These are phyloP conservation scores for Fusarium napiforme DNA, from an alignment of 2,329 filamentous ascomycete genomes.

Conservation along the genomic window DNA sequence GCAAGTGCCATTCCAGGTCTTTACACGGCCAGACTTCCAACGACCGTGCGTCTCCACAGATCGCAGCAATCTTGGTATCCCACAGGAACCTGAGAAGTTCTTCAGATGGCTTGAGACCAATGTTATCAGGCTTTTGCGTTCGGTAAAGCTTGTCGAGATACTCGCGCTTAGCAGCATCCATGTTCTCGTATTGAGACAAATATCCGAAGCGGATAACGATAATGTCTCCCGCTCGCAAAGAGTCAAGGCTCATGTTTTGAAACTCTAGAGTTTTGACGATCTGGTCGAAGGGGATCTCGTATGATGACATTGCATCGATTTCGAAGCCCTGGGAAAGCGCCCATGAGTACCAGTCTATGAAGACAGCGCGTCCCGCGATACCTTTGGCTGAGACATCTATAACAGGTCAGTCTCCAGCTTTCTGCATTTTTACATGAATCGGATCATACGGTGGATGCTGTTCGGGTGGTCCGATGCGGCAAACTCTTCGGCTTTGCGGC, in stretches of 20 bases:
- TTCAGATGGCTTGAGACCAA: slow-evolving; percentile 53
- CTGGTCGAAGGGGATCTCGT: slow-evolving; percentile 32
- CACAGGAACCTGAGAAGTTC: slow-evolving; percentile 55
- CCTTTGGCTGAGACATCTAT: slow-evolving; percentile 27
- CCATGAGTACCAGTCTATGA: slow-evolving; percentile 39
- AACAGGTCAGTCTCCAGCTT: rapidly evolving
- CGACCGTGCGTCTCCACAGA: slow-evolving; percentile 53
- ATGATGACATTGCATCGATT: slow-evolving; percentile 28
- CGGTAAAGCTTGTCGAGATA: slow-evolving; percentile 27
- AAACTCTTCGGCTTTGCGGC: slow-evolving; percentile 37
- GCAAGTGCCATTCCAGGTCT: slow-evolving; percentile 35
- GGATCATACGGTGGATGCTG: slow-evolving; percentile 35
- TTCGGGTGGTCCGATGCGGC: slow-evolving; percentile 25
- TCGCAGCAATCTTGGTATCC: slow-evolving; percentile 54
- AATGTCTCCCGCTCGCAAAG: slow-evolving; percentile 27
- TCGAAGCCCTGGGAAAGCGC: slow-evolving; percentile 6
- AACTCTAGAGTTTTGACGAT: slow-evolving; percentile 15
- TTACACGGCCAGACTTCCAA: slow-evolving; percentile 54
- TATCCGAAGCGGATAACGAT: slow-evolving; percentile 38
- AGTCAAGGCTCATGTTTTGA: slow-evolving; percentile 17
- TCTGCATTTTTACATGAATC: rapidly evolving
- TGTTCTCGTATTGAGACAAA: slow-evolving; percentile 32
- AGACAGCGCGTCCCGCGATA: slow-evolving; percentile 25
- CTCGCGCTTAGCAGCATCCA: slow-evolving; percentile 18
- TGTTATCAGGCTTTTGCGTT: slow-evolving; percentile 26